Evolutionary conservation across 1,139 yeast species (phyloP).

Genomic region (Yamadazyma epiphylla): DNA sequence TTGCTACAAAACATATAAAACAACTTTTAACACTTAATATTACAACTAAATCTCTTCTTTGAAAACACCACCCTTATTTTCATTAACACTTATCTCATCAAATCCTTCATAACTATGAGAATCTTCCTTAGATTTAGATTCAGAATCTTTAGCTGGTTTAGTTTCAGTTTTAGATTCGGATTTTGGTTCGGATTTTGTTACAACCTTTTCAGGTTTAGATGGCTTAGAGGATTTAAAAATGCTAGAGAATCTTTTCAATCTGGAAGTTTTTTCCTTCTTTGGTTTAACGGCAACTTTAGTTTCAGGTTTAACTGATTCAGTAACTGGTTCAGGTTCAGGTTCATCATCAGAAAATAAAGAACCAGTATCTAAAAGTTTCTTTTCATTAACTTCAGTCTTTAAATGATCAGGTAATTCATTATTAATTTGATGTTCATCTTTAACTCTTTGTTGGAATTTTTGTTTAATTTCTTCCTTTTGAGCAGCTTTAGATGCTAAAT

Average conservation of each 20-base stretch:
- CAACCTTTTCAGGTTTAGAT: slow-evolving; percentile 1
- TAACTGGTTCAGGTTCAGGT: slow-evolving; percentile 13
- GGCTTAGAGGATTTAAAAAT: slow-evolving; percentile 10
- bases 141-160: slow-evolving; percentile 3
- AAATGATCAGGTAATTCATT: slow-evolving; percentile 52
- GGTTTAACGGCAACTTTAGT: slow-evolving; percentile 7
- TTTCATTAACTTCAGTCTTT: slow-evolving; percentile 38
- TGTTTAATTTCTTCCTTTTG: slow-evolving; percentile 33
- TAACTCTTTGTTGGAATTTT: slow-evolving; percentile 31
- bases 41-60: slow-evolving; percentile 37
- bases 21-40: slow-evolving; percentile 5
- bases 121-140: slow-evolving; percentile 8
- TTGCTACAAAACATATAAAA: slow-evolving; percentile 7
- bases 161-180: slow-evolving; percentile 3
- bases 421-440: slow-evolving; percentile 44
- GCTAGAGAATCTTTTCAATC: slow-evolving; percentile 13
- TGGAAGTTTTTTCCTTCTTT: slow-evolving; percentile 7
- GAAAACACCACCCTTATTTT: slow-evolving; percentile 37
- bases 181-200: slow-evolving; percentile 1
- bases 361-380: slow-evolving; percentile 37
- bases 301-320: slow-evolving; percentile 8
- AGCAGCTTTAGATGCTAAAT: slow-evolving; percentile 24
- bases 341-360: slow-evolving; percentile 35
- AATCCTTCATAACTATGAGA: slow-evolving; percentile 16
- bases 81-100: slow-evolving; percentile 26